Evolutionary conservation across 1,139 yeast species (phyloP), one percentile per base, ranked within the genome.

Genomic region (Diutina rugosa): DNA sequence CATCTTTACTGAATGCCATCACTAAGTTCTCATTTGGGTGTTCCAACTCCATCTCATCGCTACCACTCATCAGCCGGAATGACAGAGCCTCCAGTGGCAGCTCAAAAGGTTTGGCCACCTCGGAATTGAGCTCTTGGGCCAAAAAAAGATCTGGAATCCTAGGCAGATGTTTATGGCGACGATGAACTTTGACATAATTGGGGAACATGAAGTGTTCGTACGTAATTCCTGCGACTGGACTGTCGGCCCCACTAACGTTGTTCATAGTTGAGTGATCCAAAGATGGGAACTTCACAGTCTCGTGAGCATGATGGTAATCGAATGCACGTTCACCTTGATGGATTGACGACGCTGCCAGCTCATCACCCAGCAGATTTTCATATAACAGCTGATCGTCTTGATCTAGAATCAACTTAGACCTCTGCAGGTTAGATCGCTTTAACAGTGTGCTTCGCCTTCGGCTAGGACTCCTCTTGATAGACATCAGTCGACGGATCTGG

Each of bases 1-100:
- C 97, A 69, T 90, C 96, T 29, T 70, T 70, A 60, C 89, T 84
- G 68, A 90, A 90, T 61, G 82, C 80, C 73, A 88, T 75, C 18
- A 83, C 80, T 81, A 90, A 88, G 8, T 87, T 75, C 18, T 91
- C 89, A 46, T 72, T 72, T 14, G 67, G 60, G 46, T 63, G 47
- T 8, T 28, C 21, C 6, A 28, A 9, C 28, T 55, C 57, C 18
- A 51, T 54, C 21, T 53, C 56, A 12, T 48, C 57, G 16, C 46
- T 46, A 9, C 35, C 49, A 6, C 51, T 55, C 56, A 28, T 49
- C 59, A 41, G 56, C 60, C 6, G 60, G 57, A 41, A 58, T 61
- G 45, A 53, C 57, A 26, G 54, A 56, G 38, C 57, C 58, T 10
- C 52, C 55, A 14, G 51, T 58, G 44, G 56, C 52, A 64, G 65